These are phyloP conservation scores for Colletotrichum echinochloae DNA, from an alignment of 2,329 filamentous ascomycete species.

Conservation along the genomic window DNA sequence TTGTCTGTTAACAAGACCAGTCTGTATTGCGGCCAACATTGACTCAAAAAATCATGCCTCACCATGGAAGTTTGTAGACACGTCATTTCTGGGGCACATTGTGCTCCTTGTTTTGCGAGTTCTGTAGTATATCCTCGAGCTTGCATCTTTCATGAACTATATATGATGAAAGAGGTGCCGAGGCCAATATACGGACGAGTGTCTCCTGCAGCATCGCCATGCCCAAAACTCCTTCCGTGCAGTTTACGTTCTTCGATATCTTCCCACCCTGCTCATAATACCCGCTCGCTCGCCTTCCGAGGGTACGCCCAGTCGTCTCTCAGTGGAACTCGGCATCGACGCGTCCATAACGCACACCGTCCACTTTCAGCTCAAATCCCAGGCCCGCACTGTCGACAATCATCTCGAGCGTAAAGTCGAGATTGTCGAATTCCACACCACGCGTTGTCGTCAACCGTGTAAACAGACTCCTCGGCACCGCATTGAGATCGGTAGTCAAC, in stretches of 20 bases:
- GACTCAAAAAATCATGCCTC: background rate
- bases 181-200: background rate
- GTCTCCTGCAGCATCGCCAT: slow-evolving; percentile 3
- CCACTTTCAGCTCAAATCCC: slow-evolving; percentile 83
- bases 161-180: slow-evolving; percentile 16
- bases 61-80: slow-evolving; percentile 4
- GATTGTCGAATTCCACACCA: slow-evolving; percentile 83
- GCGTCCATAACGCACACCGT: slow-evolving; percentile 80
- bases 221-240: slow-evolving; percentile 19
- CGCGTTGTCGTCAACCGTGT: slow-evolving; percentile 82
- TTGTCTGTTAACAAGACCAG: background rate
- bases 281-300: background rate
- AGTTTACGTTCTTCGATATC: background rate
- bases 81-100: slow-evolving; percentile 28
- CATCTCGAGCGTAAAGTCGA: slow-evolving; percentile 88
- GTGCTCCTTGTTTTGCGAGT: slow-evolving; percentile 15
- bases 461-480: slow-evolving; percentile 79
- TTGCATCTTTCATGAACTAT: slow-evolving; percentile 27
- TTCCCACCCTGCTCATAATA: slow-evolving; percentile 2
- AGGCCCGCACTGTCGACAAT: slow-evolving; percentile 82
- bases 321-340: slow-evolving; percentile 84
- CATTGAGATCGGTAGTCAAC: slow-evolving; percentile 81
- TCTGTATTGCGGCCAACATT: background rate
- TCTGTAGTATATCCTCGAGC: slow-evolving; percentile 19
- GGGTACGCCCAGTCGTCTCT: slow-evolving; percentile 35